phyloP scores from a whole-genome alignment of 1,284 basidiomycete species.

The Pseudozyma sp. region DNA sequence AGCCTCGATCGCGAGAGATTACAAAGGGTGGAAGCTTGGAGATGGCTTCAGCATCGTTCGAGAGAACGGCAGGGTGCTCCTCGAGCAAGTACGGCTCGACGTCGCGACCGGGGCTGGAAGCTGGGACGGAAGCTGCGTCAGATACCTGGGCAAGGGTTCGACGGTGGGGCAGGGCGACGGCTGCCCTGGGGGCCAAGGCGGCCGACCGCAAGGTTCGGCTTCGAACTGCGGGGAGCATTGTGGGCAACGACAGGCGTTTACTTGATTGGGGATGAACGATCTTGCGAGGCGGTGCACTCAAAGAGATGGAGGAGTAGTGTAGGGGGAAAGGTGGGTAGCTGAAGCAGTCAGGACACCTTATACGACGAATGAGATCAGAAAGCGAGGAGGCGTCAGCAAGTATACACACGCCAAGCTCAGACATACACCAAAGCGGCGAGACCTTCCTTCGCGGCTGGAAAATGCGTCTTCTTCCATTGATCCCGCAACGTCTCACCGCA shows the following conservation, averaged over 20 bases:
- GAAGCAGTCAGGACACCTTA: no score
- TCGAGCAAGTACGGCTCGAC: slow-evolving; percentile 59
- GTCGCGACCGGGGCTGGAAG: slow-evolving; percentile 7
- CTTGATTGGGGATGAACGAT: not conserved
- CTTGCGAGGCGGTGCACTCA: no score
- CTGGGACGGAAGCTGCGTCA: slow-evolving; percentile 27
- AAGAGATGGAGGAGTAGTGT: no score
- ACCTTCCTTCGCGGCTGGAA: no score
- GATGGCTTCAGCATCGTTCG: slow-evolving; percentile 40
- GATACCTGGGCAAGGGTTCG: slow-evolving; percentile 45
- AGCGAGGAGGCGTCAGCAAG: no score
- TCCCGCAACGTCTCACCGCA: no score
- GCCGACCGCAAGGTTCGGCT: slow-evolving; percentile 22
- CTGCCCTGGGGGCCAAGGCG: not conserved
- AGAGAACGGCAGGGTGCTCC: slow-evolving; percentile 33
- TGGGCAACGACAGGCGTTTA: not conserved
- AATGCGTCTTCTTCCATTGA: no score
- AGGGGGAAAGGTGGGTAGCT: no score
- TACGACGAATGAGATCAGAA: no score
- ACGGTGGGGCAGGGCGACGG: slow-evolving; percentile 1
- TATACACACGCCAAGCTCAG: no score
- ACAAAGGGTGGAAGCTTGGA: slow-evolving; percentile 53
- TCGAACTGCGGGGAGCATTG: slow-evolving; percentile 36
- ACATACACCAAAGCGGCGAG: no score
- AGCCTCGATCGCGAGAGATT: slow-evolving; percentile 53